phyloP scores from a whole-genome alignment of 2,329 filamentous ascomycete genomes.

The Huntiella abstrusa region DNA sequence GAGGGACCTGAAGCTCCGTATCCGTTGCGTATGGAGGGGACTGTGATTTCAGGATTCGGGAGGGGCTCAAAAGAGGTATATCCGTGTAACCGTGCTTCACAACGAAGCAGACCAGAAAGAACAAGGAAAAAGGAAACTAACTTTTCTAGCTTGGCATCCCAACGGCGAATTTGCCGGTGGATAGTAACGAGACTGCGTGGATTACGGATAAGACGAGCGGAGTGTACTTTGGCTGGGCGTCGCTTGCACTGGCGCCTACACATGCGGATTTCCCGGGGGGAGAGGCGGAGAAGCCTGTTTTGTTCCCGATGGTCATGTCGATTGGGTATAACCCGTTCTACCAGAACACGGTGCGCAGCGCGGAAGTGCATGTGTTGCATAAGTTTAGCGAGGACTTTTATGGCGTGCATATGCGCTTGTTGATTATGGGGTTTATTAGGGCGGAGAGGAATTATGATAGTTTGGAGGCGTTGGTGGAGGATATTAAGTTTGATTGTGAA shows the following conservation, averaged over 20 bases:
- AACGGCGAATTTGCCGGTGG: slow-evolving; percentile 77
- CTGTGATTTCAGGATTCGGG: slow-evolving; percentile 84
- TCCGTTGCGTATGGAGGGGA: slow-evolving; percentile 66
- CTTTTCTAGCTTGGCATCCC: slow-evolving; percentile 65
- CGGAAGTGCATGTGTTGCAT: slow-evolving; percentile 81
- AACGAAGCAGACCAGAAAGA: slow-evolving; percentile 25
- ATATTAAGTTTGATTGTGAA: slow-evolving; percentile 77
- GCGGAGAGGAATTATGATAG: slow-evolving; percentile 77
- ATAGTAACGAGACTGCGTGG: slow-evolving; percentile 39
- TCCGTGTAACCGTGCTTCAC: slow-evolving; percentile 4
- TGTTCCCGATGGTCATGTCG: slow-evolving; percentile 80
- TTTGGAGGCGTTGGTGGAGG: slow-evolving; percentile 64
- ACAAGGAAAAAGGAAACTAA: neutral
- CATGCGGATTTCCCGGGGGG: slow-evolving; percentile 25
- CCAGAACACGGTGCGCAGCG: slow-evolving; percentile 70
- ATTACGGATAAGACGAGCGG: slow-evolving; percentile 49
- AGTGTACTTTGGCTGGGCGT: slow-evolving; percentile 87
- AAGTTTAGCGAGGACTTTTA: slow-evolving; percentile 70
- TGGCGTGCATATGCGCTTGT: slow-evolving; percentile 54
- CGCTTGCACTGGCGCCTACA: slow-evolving; percentile 38
- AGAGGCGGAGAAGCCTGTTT: slow-evolving; percentile 16
- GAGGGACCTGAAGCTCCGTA: slow-evolving; percentile 59
- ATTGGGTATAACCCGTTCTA: slow-evolving; percentile 98
- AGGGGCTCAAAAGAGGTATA: slow-evolving; percentile 76
- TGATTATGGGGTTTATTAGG: slow-evolving; percentile 73